These are phyloP conservation scores for Citropsis articulata DNA, from an alignment of 345 rosid species.

Conservation along the genomic window DNA sequence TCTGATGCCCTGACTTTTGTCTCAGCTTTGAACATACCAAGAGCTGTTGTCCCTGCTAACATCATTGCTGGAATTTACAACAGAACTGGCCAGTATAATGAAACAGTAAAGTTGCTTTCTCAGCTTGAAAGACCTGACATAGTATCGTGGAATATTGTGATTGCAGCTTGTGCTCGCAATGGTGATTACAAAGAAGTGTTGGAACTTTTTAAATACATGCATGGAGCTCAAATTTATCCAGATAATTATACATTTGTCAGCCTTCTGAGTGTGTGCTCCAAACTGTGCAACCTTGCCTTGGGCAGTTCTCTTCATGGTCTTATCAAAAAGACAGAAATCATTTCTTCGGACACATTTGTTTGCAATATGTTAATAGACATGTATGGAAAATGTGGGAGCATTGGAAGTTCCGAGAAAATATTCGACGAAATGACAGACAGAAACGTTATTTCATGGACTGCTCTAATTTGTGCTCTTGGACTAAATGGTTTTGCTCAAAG, in stretches of 20 bases:
- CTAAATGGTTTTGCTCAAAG: slow-evolving; percentile 52
- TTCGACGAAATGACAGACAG: slow-evolving; percentile 46
- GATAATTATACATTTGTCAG: slow-evolving; percentile 84
- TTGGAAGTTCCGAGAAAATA: slow-evolving; percentile 40
- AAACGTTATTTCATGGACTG: slow-evolving; percentile 81
- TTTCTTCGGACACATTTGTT: slow-evolving; percentile 49
- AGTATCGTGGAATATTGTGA: slow-evolving; percentile 79
- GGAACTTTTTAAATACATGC: slow-evolving; percentile 63
- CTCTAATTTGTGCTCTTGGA: slow-evolving; percentile 69
- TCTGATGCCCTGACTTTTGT: slow-evolving; percentile 52
- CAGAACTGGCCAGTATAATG: slow-evolving; percentile 56
- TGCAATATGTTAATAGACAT: slow-evolving; percentile 75
- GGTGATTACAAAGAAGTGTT: slow-evolving; percentile 51
- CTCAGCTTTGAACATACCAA: slow-evolving; percentile 30
- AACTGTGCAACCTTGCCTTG: slow-evolving; percentile 49
- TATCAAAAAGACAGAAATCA: slow-evolving; percentile 57
- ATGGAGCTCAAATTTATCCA: slow-evolving; percentile 39
- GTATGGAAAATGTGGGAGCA: slow-evolving; percentile 89
- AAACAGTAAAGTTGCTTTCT: slow-evolving; percentile 62
- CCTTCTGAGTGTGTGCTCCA: slow-evolving; percentile 50
- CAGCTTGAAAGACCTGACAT: slow-evolving; percentile 65
- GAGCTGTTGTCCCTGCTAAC: slow-evolving; percentile 46
- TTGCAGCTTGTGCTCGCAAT: slow-evolving; percentile 70
- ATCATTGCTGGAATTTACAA: slow-evolving; percentile 64
- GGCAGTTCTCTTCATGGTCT: slow-evolving; percentile 75